Percentiles rank a stretch among this genome's conserved stretches.
Evolutionary conservation across 2,329 filamentous ascomycete species (phyloP).

Genomic region (Beauveria sp.): DNA sequence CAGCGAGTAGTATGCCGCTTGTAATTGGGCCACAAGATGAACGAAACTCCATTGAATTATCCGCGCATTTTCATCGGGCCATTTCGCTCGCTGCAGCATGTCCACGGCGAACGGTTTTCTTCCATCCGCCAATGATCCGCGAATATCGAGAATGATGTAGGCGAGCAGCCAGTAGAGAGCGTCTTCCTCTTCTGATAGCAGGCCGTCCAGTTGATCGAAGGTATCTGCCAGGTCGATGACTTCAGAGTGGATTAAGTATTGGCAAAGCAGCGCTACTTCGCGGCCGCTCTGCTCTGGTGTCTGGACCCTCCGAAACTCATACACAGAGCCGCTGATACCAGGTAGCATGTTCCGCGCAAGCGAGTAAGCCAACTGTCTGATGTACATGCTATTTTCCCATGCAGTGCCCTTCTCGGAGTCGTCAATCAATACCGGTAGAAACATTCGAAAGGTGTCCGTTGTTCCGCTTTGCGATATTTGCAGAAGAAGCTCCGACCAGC

Average conservation of each 20-base stretch:
- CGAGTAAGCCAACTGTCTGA: conserved; percentile 49
- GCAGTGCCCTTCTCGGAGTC: conserved; percentile 45
- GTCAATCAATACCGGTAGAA: conserved; percentile 57
- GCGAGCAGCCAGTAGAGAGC: conserved; percentile 19
- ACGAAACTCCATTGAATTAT: conserved; percentile 45
- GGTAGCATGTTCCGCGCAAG: conserved; percentile 26
- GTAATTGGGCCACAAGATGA: conserved; percentile 54
- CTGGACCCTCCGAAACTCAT: conserved; percentile 31
- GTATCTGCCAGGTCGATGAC: conserved; percentile 17
- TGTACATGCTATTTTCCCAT: conserved; percentile 44
- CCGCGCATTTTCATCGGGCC: neutral
- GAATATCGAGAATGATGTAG: conserved; percentile 22
- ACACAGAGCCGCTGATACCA: conserved; percentile 15
- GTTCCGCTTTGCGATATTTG: conserved; percentile 18
- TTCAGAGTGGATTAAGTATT: conserved; percentile 6
- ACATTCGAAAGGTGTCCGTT: conserved; percentile 37
- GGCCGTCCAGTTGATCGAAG: conserved; percentile 10
- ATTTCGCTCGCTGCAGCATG: conserved; percentile 16
- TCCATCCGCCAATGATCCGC: conserved; percentile 20
- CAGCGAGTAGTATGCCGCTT: conserved; percentile 38
- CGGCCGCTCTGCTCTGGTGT: conserved; percentile 22
- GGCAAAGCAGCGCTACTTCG: conserved; percentile 15
- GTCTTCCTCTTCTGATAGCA: neutral
- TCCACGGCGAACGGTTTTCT: conserved; percentile 20
- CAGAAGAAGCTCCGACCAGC: conserved; percentile 31